Evolutionary conservation across 495 filamentous ascomycete genomes (phyloP).

Genomic region (Xylaria longipes): DNA sequence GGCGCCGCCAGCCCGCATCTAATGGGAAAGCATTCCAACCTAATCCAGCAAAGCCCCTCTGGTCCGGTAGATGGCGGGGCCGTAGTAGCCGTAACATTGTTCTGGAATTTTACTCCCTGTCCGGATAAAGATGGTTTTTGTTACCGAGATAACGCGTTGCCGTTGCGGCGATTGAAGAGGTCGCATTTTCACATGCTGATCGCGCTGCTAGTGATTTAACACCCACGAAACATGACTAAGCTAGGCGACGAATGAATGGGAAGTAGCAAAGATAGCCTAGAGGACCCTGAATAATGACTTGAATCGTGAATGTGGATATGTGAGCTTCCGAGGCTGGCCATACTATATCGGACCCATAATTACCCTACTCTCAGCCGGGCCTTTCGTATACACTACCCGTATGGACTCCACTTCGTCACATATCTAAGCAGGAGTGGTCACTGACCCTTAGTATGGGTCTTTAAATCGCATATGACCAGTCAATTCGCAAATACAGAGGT

Average conservation of each 20-base stretch:
- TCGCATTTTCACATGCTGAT: conserved; percentile 6
- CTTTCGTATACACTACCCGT: too few species aligned
- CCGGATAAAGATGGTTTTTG: background rate
- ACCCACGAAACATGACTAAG: background rate
- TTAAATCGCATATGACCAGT: too few species aligned
- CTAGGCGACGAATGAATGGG: background rate
- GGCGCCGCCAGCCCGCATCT: background rate
- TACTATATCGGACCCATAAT: conserved; percentile 5
- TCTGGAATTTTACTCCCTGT: background rate
- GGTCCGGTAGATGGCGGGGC: background rate
- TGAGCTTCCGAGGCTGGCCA: conserved; percentile 13
- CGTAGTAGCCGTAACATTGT: background rate
- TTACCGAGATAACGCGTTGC: background rate
- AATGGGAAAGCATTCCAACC: background rate
- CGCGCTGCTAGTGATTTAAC: background rate
- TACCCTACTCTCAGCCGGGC: background rate
- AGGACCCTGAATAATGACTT: conserved; percentile 17
- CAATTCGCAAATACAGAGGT: too few species aligned
- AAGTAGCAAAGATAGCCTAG: background rate
- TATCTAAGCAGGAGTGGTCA: too few species aligned
- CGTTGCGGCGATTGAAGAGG: background rate
- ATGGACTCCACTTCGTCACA: too few species aligned
- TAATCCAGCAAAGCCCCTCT: background rate
- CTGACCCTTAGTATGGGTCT: too few species aligned
- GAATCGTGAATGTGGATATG: conserved; percentile 21